Evolutionary conservation across 2,329 filamentous ascomycete species (phyloP), one percentile per base, ranked within the genome.

Genomic region (Fusarium incarnatum): DNA sequence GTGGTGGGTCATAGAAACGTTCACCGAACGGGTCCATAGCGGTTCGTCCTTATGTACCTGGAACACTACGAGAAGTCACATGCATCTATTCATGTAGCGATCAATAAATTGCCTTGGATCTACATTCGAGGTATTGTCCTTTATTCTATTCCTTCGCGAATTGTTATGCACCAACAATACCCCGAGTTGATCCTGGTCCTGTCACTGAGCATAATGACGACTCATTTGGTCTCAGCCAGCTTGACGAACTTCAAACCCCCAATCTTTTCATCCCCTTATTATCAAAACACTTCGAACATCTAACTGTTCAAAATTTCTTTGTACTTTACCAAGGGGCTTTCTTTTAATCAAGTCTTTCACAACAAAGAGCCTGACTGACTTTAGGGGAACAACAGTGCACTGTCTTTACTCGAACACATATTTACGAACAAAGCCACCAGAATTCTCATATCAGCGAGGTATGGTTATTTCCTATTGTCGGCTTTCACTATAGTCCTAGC

Each of bases 41-140:
- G 34, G 34, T 37, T 37, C 18, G 3, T n/a, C 18, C 18, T 37
- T 11, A 18, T 37, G 3, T 7, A n/a, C 6, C 3, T 37, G 9
- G 9, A 37, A 6, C 34, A 37, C 34, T n/a, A n/a, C 34, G 10
- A 18, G 9, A 18, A 37, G 34, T 37, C 9, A n/a, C 5, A 11
- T 11, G 9, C 18, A 37, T 37, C 18, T 37, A 11, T n/a, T n/a
- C 9, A n/a, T n/a, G 18, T 11, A 37, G 18, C 9, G 4, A 6
- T 18, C 3, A 2, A 4, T 37, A n/a, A 37, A n/a, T 4, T 11
- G 3, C 16, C 34, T 6, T 18, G 18, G 3, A 18, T n/a, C 3
- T 7, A 37, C 1, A 37, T 3, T n/a, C 7, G 34, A 37, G 34
- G 0, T n/a, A 37, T 11, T 18, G 0, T 37, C 9, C 10, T 11